A percentile compares a stretch with the other conserved stretches of the same genome.
These are phyloP conservation scores for Dentipellis sp. DNA, from an alignment of 768 basidiomycete species.

Conservation along the genomic window DNA sequence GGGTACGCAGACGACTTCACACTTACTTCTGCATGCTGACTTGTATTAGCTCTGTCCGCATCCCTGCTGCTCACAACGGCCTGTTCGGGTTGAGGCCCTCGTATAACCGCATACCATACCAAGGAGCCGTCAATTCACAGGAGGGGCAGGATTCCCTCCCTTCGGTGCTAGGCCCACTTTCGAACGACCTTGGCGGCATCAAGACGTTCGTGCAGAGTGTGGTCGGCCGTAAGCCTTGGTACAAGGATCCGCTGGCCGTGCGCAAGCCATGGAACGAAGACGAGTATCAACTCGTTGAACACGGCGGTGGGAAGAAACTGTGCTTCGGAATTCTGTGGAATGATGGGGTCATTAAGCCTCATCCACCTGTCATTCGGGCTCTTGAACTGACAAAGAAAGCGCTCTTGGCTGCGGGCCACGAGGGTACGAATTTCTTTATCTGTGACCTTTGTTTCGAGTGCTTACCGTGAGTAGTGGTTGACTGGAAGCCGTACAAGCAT, in stretches of 20 bases:
- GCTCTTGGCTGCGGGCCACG: slow-evolving; percentile 40
- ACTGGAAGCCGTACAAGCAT: slow-evolving; percentile 23
- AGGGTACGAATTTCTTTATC: slow-evolving; percentile 22
- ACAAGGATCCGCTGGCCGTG: slow-evolving; percentile 48
- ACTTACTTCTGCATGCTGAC: not conserved
- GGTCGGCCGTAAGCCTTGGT: slow-evolving; percentile 52
- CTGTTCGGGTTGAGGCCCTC: slow-evolving; percentile 67
- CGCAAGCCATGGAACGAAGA: slow-evolving; percentile 54
- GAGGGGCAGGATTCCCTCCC: slow-evolving; percentile 64
- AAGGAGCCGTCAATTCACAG: slow-evolving; percentile 51
- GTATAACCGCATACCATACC: slow-evolving; percentile 61
- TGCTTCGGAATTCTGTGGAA: slow-evolving; percentile 29
- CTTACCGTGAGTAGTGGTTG: slow-evolving; percentile 23
- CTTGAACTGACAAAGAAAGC: slow-evolving; percentile 36
- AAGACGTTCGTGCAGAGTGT: slow-evolving; percentile 61
- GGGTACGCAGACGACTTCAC: slow-evolving; percentile 35
- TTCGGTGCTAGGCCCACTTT: slow-evolving; percentile 71
- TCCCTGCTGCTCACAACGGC: slow-evolving; percentile 60
- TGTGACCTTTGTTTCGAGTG: not conserved
- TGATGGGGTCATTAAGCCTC: slow-evolving; percentile 36
- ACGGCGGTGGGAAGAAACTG: slow-evolving; percentile 37
- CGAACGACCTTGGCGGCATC: slow-evolving; percentile 47
- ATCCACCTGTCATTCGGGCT: slow-evolving; percentile 44
- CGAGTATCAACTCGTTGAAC: slow-evolving; percentile 50
- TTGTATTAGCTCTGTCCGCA: slow-evolving; percentile 50